Conservation (phyloP, 441 rosid genomes). For the Euphorbia schlechtendalii region DNA sequence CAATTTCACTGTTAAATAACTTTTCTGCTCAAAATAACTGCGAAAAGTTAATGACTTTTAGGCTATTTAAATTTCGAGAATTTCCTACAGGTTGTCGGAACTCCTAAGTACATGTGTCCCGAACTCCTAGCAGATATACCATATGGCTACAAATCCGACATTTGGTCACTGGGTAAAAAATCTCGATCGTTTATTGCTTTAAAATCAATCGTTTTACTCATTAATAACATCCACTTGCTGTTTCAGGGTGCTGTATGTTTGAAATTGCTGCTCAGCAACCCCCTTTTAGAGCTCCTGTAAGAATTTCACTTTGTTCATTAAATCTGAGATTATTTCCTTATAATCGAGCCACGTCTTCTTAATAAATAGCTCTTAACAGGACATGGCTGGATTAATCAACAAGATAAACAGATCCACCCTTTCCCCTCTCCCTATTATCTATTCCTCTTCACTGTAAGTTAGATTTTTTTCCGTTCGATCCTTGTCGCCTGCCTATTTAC, state of each 20-base stretch:
- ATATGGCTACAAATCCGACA: conserved; percentile 91
- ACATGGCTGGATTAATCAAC: conserved; percentile 81
- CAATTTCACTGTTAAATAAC: too few species aligned
- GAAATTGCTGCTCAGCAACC: conserved; percentile 96
- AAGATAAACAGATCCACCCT: conserved; percentile 77
- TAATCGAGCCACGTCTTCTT: too few species aligned
- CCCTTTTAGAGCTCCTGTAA: conserved; percentile 80
- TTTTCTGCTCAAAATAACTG: too few species aligned
- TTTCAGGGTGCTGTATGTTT: conserved; percentile 91
- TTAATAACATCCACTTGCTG: conserved; percentile 23
- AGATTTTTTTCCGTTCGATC: conserved; percentile 15
- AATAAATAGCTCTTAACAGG: too few species aligned
- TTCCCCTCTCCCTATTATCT: conserved; percentile 85
- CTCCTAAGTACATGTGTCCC: conserved; percentile 91
- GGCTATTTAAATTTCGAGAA: not conserved
- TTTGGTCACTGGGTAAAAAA: conserved; percentile 87
- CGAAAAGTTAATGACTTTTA: conserved; percentile 4
- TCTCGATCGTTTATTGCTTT: conserved; percentile 9
- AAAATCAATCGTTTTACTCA: conserved; percentile 2
- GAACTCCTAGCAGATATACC: conserved; percentile 85
- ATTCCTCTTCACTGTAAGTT: conserved; percentile 78
- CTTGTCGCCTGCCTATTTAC: not conserved
- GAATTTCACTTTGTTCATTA: conserved; percentile 21
- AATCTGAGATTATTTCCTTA: too few species aligned
- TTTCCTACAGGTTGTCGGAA: conserved; percentile 94